Base-by-base conservation (phyloP, 2,329 filamentous ascomycete species). In the Lasiodiplodia hormozganensis region DNA sequence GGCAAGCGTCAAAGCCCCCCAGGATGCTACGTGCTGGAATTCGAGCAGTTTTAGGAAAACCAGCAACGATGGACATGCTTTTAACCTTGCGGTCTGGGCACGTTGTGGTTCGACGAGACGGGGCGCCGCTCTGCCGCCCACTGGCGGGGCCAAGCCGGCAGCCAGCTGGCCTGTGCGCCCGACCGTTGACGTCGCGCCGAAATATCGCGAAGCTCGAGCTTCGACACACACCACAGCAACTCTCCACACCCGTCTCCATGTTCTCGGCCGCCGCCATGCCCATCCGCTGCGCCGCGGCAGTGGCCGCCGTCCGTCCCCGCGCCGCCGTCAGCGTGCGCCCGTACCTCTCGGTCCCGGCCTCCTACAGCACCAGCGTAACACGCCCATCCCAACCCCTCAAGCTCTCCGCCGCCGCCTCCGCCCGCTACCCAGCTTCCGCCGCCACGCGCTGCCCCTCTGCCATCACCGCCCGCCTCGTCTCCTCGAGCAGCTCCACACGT, bases 151-250 rank as follows among this genome's bases (percentile, higher is more conserved):
- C 62, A 65, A 65, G 62, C 62, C 60, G 31, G 60, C 60, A 38
- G 23, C 14, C 49, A 31, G 62, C 8, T 65, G 62, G 62, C 51
- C 31, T 65, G 62, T 65, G 62, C 62, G 49, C 21, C 49, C 12
- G 51, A 43, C 34, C 21, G 21, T 58, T 68, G 66, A 68, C 66
- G 66, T 68, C 66, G 65, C 60, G 34, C 51, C 64, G 66, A 60
- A 68, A 68, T 47, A 62, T 62, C 56, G 23, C 34, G 43, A 57
- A 68, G 56, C 43, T 68, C 66, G 43, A 53, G 28, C 36, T 68
- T 60, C 66, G 36, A 47, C 25, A 40, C 31, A 12, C 34, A 49
- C 65, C 40, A 49, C 53, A 34, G 31, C 31, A 34, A 34, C 31
- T 34, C 31, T 34, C 31, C 10, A 7, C n/a, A 5, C 16, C 38